Percentiles rank a stretch among this genome's conserved stretches.
Conservation (phyloP, 1,284 basidiomycete species). For the Ganoderma lucidum region DNA sequence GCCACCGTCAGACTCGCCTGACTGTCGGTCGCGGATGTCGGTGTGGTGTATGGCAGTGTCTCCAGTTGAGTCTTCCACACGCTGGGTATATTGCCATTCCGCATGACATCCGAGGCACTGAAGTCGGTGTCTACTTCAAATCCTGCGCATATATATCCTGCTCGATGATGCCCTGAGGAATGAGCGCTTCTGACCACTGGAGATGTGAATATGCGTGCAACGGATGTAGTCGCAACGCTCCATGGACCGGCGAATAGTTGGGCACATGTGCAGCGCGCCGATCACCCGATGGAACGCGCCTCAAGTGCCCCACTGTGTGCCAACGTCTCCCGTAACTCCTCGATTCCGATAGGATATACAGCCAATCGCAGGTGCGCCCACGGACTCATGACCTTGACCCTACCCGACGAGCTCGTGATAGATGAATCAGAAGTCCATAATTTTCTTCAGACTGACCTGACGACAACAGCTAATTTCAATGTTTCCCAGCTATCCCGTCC, state of each 20-base stretch:
- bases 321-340: neutral
- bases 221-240: no score
- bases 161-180: neutral
- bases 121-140: neutral
- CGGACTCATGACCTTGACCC: neutral
- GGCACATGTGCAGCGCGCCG: neutral
- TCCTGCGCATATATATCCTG: neutral
- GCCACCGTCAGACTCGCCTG: neutral
- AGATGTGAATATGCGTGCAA: no score
- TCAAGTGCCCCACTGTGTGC: neutral
- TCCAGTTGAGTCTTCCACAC: neutral
- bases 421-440: neutral
- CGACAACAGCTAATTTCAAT: neutral
- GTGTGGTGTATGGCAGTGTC: neutral
- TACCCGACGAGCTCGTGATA: neutral
- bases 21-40: neutral
- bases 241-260: neutral
- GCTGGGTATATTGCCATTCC: no score
- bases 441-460: neutral
- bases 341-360: neutral
- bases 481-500: conserved; percentile 62
- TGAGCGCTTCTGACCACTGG: no score
- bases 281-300: neutral
- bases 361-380: neutral
- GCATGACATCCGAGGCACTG: no score